Conservation (phyloP, 2,329 filamentous ascomycete genomes). For the Lasiodiplodia sp. region DNA sequence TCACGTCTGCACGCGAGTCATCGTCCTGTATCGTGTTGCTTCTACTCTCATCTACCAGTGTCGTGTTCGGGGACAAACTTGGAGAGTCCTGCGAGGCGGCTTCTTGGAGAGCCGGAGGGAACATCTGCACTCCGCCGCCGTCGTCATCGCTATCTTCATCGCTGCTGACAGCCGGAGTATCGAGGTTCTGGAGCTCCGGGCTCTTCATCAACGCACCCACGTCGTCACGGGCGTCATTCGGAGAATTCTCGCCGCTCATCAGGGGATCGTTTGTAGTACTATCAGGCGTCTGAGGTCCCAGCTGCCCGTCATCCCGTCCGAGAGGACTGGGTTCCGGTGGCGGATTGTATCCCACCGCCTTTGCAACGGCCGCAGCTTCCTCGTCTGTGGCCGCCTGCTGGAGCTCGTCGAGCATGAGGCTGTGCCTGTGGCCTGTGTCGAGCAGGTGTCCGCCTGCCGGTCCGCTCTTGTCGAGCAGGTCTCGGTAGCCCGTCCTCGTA, state of each 20-base stretch:
- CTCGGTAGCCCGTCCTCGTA: constrained; percentile 75
- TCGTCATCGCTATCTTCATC: constrained; percentile 43
- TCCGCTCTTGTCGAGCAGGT: constrained; percentile 74
- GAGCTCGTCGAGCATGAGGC: constrained; percentile 48
- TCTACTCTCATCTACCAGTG: neutral
- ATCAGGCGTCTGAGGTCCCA: constrained; percentile 31
- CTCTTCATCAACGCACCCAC: constrained; percentile 50
- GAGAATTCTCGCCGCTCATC: constrained; percentile 32
- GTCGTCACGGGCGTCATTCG: constrained; percentile 42
- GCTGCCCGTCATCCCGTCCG: constrained; percentile 36
- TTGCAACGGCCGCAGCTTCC: constrained; percentile 59
- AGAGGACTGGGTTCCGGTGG: constrained; percentile 40
- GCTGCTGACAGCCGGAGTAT: constrained; percentile 48
- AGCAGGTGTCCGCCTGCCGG: constrained; percentile 60
- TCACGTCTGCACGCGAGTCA: neutral
- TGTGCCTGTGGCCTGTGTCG: constrained; percentile 57
- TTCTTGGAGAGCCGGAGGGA: constrained; percentile 1
- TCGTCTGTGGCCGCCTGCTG: constrained; percentile 48
- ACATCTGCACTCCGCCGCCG: constrained; percentile 38
- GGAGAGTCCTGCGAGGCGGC: constrained; percentile 1
- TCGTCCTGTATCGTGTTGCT: constrained; percentile 3
- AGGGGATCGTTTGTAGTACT: neutral
- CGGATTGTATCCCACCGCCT: constrained; percentile 54
- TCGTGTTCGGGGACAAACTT: constrained; percentile 8
- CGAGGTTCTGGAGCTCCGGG: constrained; percentile 47